These are phyloP conservation scores for Porpolomopsis calyptriformis DNA, from an alignment of 768 basidiomycete genomes.

Conservation along the genomic window DNA sequence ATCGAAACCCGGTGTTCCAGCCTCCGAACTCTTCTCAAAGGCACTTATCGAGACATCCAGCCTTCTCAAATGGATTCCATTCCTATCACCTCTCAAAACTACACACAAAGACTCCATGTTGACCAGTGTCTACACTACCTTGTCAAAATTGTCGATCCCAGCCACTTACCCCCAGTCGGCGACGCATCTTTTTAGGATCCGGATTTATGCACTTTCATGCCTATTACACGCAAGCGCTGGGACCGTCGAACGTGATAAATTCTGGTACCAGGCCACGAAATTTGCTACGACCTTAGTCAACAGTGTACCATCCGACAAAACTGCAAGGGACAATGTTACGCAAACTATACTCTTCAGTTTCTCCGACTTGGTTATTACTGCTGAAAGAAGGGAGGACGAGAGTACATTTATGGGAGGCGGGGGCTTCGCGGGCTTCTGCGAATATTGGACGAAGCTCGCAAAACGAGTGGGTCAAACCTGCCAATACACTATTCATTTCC, in stretches of 20 bases:
- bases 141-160: slow-evolving; percentile 31
- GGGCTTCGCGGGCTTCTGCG: slow-evolving; percentile 54
- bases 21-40: slow-evolving; percentile 16
- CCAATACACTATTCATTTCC: not conserved
- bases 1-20: slow-evolving; percentile 4
- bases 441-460: slow-evolving; percentile 62
- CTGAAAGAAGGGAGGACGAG: slow-evolving; percentile 27
- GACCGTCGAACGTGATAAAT: slow-evolving; percentile 38
- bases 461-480: slow-evolving; percentile 36
- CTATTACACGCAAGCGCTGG: slow-evolving; percentile 36
- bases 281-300: slow-evolving; percentile 38
- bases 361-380: slow-evolving; percentile 30
- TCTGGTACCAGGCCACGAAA: slow-evolving; percentile 63
- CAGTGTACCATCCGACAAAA: slow-evolving; percentile 11
- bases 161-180: slow-evolving; percentile 6
- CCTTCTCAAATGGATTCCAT: slow-evolving; percentile 45
- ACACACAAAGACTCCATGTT: slow-evolving; percentile 50
- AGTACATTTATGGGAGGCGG: slow-evolving; percentile 35
- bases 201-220: slow-evolving; percentile 39
- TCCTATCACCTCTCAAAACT: slow-evolving; percentile 30
- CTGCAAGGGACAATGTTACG: slow-evolving; percentile 24
- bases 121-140: slow-evolving; percentile 46
- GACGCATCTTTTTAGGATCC: slow-evolving; percentile 25
- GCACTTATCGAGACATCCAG: slow-evolving; percentile 23
- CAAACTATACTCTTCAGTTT: slow-evolving; percentile 33